Percentiles rank a stretch among this genome's conserved stretches.
phyloP scores from a whole-genome alignment of 2,329 filamentous ascomycete species.

The Pseudocercospora eumusae region DNA sequence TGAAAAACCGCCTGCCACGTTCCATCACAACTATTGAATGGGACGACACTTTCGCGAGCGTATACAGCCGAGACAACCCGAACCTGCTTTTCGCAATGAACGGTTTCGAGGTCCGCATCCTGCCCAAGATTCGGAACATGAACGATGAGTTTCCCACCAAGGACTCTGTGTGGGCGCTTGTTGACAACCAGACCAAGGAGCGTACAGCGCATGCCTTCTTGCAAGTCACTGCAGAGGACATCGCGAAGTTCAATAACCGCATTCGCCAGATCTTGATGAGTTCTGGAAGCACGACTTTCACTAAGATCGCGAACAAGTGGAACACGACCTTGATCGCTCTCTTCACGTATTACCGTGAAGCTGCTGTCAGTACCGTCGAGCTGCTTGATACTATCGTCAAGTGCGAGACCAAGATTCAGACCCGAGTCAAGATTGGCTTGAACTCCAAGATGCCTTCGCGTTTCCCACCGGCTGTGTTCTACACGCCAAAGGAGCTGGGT shows the following conservation, averaged over 20 bases:
- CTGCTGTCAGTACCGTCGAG: constrained; percentile 91
- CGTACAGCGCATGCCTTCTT: constrained; percentile 96
- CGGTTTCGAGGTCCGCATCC: constrained; percentile 93
- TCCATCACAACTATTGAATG: constrained; percentile 97
- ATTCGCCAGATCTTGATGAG: constrained; percentile 99
- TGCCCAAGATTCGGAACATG: constrained; percentile 91
- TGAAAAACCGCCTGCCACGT: constrained; percentile 93
- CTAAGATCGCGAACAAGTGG: constrained; percentile 99
- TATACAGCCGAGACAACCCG: constrained; percentile 97
- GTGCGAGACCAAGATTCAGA: constrained; percentile 99
- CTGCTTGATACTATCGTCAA: constrained; percentile 97
- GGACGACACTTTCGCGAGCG: constrained; percentile 97
- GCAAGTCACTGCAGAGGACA: constrained; percentile 96
- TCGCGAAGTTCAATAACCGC: constrained; percentile 98
- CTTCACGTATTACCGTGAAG: constrained; percentile 98
- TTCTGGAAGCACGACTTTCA: constrained; percentile 98
- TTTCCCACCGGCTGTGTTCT: constrained; percentile 97
- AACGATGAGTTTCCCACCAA: constrained; percentile 97
- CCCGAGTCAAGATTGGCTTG: constrained; percentile 94
- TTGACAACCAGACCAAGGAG: constrained; percentile 95
- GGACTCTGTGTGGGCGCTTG: constrained; percentile 96
- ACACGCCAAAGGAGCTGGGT: constrained; percentile 96
- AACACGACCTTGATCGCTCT: constrained; percentile 95
- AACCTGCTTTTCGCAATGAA: constrained; percentile 97
- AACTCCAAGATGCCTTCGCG: constrained; percentile 99